Base-by-base conservation (phyloP, 306 rosid species). In the Malus orientalis region DNA sequence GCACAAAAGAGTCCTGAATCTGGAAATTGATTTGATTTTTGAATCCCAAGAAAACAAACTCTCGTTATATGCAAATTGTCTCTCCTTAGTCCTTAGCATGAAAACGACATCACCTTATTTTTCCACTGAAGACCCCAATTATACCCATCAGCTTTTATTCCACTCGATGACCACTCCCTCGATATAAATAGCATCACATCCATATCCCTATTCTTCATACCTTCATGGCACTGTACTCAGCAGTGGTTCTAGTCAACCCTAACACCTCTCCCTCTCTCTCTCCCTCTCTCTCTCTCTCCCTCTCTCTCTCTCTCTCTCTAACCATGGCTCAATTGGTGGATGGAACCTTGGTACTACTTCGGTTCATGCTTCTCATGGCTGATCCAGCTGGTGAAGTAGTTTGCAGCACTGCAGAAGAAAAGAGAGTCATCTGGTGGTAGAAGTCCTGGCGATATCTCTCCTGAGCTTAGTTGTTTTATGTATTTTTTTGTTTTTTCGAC, bases 21-120 rank as follows among this genome's bases (percentile, higher is more conserved):
- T 0, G 14, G 69, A 32, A 64, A 64, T 32, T 1, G 18, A 66
- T 79, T 81, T 76, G 76, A 5, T 66, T 81, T 86, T 78, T 76
- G 91, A 89, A 89, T 86, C 89, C 96, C 96, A 85, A 89, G 88
- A 89, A 80, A 88, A 86, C 91, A 89, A 91, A 87, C 82, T 86
- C 87, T 83, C 90, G 77, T 86, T 81, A 83, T 87, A 77, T 84
- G 73, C 84, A 49, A 49, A 49, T 49, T 86, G 90, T 86, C 88
- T 79, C 73, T 75, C 78, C 25, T 25, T 59, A 18, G 55, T 15
- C 36, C 83, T 85, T 83, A 54, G 13, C 75, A 66, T 68, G 93
- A 87, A 82, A 89, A 83, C 36, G 93, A 93, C 93, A 84, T 86
- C 98, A 84, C 73, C 86, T 83, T 81, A 76, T 74, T 79, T 75